Evolutionary conservation across 768 basidiomycete species (phyloP), one percentile per base, ranked within the genome.

Genomic region (Dioszegia aurantiaca): DNA sequence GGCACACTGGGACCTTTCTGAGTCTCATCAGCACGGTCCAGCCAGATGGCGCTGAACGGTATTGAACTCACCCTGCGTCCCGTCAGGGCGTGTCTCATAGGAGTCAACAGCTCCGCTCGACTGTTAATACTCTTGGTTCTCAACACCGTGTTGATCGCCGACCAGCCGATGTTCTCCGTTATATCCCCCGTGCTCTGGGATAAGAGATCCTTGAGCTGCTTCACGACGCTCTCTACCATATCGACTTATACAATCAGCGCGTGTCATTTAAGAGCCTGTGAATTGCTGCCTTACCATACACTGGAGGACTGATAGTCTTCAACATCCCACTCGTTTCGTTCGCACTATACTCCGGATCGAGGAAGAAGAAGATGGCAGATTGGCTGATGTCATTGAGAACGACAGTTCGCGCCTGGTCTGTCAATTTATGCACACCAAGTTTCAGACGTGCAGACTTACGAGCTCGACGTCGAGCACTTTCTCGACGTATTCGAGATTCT

Each of bases 361-460:
- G 74, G 73, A 95, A 97, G 77, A 94, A 84, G 74, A 86, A 94
- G 0, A 87, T 83, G 0, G 84, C 86, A 23, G 85, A 79, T 1
- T 71, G 65, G 0, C 87, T 83, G 36, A 95, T 80, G 62, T 94
- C 90, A 37, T 81, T 80, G 19, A 94, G 70, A 53, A 57, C 16
- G 17, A 58, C 56, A 3, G 66, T 59, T 6, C 69, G 67, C 1
- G 70, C 55, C 70, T 72, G 37, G 5, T 27, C 5, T 17, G 41
- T 60, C 12, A 57, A 48, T 10, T 5, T n/a, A n/a, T n/a, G n/a
- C n/a, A n/a, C n/a, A n/a, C n/a, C n/a, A n/a, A n/a, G n/a, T n/a
- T n/a, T n/a, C n/a, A n/a, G n/a, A n/a, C n/a, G n/a, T n/a, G n/a
- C n/a, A n/a, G 30, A 65, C 73, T 62, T 43, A 74, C 75, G 37